Evolutionary conservation across 108 stramenopile genomes (phyloP).

Genomic region (Fistulifera solaris): DNA sequence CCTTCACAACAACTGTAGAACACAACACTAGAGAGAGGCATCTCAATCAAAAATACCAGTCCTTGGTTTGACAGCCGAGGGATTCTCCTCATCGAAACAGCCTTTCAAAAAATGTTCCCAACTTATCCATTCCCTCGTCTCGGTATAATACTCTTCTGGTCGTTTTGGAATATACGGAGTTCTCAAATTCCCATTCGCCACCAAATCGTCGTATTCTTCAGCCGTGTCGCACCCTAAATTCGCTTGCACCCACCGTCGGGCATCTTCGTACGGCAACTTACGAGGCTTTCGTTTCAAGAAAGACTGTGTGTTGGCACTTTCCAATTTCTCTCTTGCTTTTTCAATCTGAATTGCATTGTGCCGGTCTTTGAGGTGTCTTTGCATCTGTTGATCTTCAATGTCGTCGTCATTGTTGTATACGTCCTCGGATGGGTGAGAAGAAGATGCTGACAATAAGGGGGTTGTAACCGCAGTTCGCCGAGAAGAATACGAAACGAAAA

Average conservation of each 20-base stretch:
- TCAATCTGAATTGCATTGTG: constrained; percentile 24
- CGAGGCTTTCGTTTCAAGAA: constrained; percentile 36
- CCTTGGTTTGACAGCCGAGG: too few relatives aligned
- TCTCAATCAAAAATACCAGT: too few relatives aligned
- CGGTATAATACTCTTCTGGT: constrained; percentile 56
- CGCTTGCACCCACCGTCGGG: constrained; percentile 40
- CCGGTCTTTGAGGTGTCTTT: constrained; percentile 5
- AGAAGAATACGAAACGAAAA: too few relatives aligned
- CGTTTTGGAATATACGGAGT: constrained; percentile 48
- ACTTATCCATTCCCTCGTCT: constrained; percentile 39
- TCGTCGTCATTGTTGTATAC: background rate
- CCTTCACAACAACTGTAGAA: too few relatives aligned
- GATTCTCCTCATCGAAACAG: too few relatives aligned
- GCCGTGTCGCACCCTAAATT: constrained; percentile 45
- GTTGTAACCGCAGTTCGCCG: too few relatives aligned
- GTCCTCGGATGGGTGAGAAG: too few relatives aligned
- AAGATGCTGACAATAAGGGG: too few relatives aligned
- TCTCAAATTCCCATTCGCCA: constrained; percentile 51
- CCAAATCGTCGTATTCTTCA: constrained; percentile 52
- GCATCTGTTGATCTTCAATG: background rate
- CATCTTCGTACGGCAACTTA: constrained; percentile 38
- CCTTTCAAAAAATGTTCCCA: constrained; percentile 44
- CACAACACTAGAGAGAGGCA: too few relatives aligned
- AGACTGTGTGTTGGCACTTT: constrained; percentile 34
- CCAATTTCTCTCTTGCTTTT: constrained; percentile 24